Evolutionary conservation across 2,329 filamentous ascomycete species (phyloP), one percentile per base, ranked within the genome.

Genomic region (Colletotrichum gigasporum): DNA sequence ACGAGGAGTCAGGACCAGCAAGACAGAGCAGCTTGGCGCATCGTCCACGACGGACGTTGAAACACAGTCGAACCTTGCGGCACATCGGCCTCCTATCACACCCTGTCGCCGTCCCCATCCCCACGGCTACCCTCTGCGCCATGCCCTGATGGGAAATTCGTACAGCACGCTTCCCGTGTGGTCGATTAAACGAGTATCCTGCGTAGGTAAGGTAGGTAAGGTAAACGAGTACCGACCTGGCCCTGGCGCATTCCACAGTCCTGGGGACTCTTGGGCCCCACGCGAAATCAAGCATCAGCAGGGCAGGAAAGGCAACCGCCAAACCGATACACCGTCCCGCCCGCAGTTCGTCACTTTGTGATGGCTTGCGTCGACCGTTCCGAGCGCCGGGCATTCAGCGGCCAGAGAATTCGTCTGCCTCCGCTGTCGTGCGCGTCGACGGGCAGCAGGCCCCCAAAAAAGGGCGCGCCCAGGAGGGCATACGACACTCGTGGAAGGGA

Each of bases 361-460:
- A 60, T 60, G 47, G 24, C 30, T 59, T 63, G 55, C 55, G 55
- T 60, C 50, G 48, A 12, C 55, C 24, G 28, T 51, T 30, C 22
- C 22, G 32, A 12, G 47, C 18, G 20, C 30, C 26, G 42, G 52
- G 39, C 53, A 61, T 30, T 61, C 32, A 50, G 48, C 20, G 41
- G 22, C 34, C 37, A 55, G 48, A 56, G 48, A 62, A 65, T 62
- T 56, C 55, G 61, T 52, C 61, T 65, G 65, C 50, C 50, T 67
- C 47, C 9, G 24, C 7, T 9, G 20, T 41, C 20, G 37, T 52
- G 37, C 50, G 62, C 20, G 57, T 47, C 47, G 14, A 22, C 30
- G 20, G n/a, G 57, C 14, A 56, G 28, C 44, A 5, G 24, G 12
- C 16, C 14, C 16, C 5, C 41, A 44, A 14, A 16, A 20, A 44